A percentile compares a stretch with the other conserved stretches of the same genome.
These are phyloP conservation scores for Fusarium armeniacum DNA, from an alignment of 2,329 filamentous ascomycete genomes.

Conservation along the genomic window DNA sequence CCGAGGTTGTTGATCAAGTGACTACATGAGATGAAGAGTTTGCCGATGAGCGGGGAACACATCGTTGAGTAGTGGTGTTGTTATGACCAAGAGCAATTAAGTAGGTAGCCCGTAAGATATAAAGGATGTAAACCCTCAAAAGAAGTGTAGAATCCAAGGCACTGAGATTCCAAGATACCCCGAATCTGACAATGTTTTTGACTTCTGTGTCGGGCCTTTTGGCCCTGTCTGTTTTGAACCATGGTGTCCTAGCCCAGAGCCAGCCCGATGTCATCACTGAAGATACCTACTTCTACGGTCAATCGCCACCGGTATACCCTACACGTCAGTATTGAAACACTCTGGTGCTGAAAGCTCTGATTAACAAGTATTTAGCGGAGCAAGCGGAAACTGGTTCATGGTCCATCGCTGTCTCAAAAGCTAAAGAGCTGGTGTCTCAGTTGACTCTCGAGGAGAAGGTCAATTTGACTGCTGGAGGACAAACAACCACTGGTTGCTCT, in stretches of 20 bases:
- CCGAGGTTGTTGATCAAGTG: constrained; percentile 4
- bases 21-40: neutral
- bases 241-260: constrained; percentile 3
- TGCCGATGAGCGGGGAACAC: constrained; percentile 5
- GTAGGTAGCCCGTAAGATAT: neutral
- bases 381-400: constrained; percentile 12
- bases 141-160: neutral
- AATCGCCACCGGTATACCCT: constrained; percentile 10
- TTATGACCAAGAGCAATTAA: neutral
- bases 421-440: constrained; percentile 1
- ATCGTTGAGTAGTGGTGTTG: neutral
- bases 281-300: constrained; percentile 18
- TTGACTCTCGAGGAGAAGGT: constrained; percentile 32
- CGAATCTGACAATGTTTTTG: constrained; percentile 2
- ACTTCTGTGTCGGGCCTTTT: neutral
- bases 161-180: neutral
- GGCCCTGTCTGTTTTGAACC: constrained; percentile 11
- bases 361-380: neutral
- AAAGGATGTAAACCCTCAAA: neutral
- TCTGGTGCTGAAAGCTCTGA: rapidly evolving
- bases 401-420: constrained; percentile 7
- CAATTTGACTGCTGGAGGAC: constrained; percentile 23
- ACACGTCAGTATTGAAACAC: constrained; percentile 1
- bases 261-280: constrained; percentile 2
- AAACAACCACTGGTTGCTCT: constrained; percentile 13